phyloP scores from a whole-genome alignment of 345 rosid genomes.

The Corymbia maculata region DNA sequence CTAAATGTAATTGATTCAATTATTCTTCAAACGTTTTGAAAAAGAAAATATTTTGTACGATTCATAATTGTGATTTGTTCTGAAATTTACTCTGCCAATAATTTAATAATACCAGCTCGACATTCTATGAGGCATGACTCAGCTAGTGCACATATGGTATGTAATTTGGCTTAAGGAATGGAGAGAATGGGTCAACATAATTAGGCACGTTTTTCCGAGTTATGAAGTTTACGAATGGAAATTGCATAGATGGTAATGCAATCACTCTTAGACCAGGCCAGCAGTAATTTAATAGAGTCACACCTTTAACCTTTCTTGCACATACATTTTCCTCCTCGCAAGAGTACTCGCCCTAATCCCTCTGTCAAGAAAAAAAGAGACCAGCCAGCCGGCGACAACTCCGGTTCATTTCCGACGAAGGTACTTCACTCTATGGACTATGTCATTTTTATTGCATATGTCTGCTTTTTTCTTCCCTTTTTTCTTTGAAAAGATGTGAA shows the following conservation, averaged over 20 bases:
- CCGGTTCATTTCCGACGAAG: background rate
- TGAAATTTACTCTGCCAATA: background rate
- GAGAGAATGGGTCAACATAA: background rate
- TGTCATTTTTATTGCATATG: background rate
- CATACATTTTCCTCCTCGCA: background rate
- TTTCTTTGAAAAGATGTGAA: background rate
- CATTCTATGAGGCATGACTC: background rate
- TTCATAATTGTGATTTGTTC: background rate
- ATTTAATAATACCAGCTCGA: background rate
- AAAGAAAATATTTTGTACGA: background rate
- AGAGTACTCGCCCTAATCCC: background rate
- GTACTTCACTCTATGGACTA: background rate
- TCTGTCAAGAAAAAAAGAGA: background rate
- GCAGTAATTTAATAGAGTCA: background rate
- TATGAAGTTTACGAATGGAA: background rate
- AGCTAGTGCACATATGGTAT: background rate
- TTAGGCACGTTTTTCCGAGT: background rate
- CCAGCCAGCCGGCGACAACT: background rate
- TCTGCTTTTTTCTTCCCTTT: background rate
- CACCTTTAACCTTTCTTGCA: background rate
- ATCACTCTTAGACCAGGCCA: background rate
- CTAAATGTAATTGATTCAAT: background rate
- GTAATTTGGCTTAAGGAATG: background rate
- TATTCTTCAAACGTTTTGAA: background rate
- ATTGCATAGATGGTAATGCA: background rate